Base-by-base conservation (phyloP, 2,329 filamentous ascomycete genomes). In the Thermochaetoides dissita region DNA sequence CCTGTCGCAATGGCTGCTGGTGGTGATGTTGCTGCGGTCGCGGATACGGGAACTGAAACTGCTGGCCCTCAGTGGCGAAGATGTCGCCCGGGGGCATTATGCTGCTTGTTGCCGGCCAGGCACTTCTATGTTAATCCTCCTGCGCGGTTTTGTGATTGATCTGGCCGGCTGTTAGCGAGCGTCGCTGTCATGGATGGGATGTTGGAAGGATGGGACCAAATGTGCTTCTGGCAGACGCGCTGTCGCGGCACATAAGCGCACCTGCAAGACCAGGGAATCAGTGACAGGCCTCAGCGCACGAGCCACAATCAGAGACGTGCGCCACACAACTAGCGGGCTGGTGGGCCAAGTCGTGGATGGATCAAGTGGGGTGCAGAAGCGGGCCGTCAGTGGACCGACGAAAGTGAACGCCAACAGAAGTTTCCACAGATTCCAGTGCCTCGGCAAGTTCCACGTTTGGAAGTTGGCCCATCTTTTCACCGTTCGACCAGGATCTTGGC, bases 81-180 rank as follows among this genome's bases (percentile, higher is more conserved):
- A 55, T 55, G 56, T 61, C 61, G 52, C 61, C 61, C 48, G 61
- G 55, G 53, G 63, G 62, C 58, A 63, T 56, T 49, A 56, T 57
- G 55, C 43, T 40, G 36, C 17, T 5, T 24, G 17, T 24, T 24
- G 17, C 17, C 17, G 17, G 17, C 17, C 17, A 24, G 17, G 5
- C 17, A 24, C 17, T 24, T 24, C 17, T 24, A 24, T 24, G 17
- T 24, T 3, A 5, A 24, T 24, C 17, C 17, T 24, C 17, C 17
- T 24, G 17, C 17, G 17, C 5, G 17, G 17, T 24, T 24, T 24
- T 24, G 17, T 24, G 17, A 24, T 24, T 24, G 17, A 24, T 24
- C 17, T 24, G 17, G 17, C 17, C 17, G 17, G 17, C 17, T 24
- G 17, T 24, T 24, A 24, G 17, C 17, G 17, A 24, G 17, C 17